Evolutionary conservation across 163 green algal species (phyloP).

Genomic region (Prototheca stagnorum): DNA sequence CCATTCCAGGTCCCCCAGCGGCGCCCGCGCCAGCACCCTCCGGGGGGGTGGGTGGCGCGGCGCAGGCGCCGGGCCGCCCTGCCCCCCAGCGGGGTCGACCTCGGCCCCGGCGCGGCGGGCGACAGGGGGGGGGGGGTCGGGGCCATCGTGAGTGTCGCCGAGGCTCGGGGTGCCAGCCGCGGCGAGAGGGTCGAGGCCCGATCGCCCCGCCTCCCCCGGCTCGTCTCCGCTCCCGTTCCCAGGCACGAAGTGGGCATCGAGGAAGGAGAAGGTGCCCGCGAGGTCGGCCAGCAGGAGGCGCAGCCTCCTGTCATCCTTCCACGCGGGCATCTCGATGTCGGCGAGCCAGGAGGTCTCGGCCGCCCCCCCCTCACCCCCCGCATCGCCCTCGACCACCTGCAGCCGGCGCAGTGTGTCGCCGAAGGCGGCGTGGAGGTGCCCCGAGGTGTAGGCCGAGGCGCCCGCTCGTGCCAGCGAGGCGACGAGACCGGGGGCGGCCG

Average conservation of each 20-base stretch:
- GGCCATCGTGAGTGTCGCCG: too few species aligned
- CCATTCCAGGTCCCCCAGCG: not conserved
- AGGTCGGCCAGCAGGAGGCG: constrained; percentile 21
- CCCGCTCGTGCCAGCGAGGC: too few species aligned
- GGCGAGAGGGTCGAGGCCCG: not conserved
- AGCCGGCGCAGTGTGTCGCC: constrained; percentile 37
- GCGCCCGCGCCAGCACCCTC: not conserved
- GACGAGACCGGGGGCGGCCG: too few species aligned
- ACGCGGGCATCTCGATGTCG: constrained; percentile 45
- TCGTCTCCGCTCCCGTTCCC: constrained; percentile 1
- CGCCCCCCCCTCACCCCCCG: not conserved
- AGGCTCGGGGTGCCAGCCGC: not conserved
- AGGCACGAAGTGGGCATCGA: constrained; percentile 22
- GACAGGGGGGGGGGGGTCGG: too few species aligned
- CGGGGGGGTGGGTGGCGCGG: not conserved
- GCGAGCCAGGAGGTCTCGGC: constrained; percentile 22
- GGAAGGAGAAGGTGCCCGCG: constrained; percentile 19
- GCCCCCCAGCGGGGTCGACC: too few species aligned
- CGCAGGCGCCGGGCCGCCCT: not conserved
- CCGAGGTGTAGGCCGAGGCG: constrained; percentile 35
- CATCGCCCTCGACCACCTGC: constrained; percentile 12
- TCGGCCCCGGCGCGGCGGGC: too few species aligned
- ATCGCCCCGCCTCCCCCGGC: constrained; percentile 1
- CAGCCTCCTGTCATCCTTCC: constrained; percentile 45
- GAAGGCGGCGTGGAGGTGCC: constrained; percentile 58